Evolutionary conservation across 176 grass and related monocot species (phyloP).

Genomic region (Ampelocalamus luodianensis): DNA sequence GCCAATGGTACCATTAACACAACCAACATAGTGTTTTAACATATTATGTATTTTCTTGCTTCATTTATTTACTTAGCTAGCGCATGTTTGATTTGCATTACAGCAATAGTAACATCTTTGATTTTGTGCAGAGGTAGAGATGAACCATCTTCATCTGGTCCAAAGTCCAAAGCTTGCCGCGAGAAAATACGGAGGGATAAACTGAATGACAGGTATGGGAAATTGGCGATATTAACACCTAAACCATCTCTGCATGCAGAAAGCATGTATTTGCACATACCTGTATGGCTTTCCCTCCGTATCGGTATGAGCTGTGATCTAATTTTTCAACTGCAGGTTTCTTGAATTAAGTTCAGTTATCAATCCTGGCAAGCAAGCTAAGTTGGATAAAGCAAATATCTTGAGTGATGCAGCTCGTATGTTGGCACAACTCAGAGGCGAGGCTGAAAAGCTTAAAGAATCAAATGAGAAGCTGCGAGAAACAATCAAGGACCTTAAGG

Average conservation of each 20-base stretch:
- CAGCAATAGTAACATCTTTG: slow-evolving; percentile 3
- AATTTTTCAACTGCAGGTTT: slow-evolving; percentile 54
- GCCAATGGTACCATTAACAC: neutral
- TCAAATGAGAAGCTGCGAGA: slow-evolving; percentile 62
- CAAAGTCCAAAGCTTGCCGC: slow-evolving; percentile 76
- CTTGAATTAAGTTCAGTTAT: slow-evolving; percentile 66
- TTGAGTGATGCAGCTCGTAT: slow-evolving; percentile 60
- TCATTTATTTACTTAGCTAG: neutral
- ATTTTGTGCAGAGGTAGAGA: slow-evolving; percentile 54
- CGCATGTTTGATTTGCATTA: neutral
- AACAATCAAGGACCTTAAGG: slow-evolving; percentile 76
- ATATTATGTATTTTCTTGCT: neutral
- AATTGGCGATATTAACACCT: neutral
- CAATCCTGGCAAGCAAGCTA: slow-evolving; percentile 60
- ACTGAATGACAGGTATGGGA: slow-evolving; percentile 67
- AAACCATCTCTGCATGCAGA: neutral
- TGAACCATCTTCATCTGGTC: slow-evolving; percentile 51
- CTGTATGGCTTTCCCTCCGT: neutral
- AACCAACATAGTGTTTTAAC: neutral
- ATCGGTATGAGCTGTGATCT: slow-evolving; percentile 2
- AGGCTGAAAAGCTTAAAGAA: slow-evolving; percentile 67
- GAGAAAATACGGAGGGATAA: slow-evolving; percentile 80
- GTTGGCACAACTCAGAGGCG: slow-evolving; percentile 54
- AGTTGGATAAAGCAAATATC: slow-evolving; percentile 71
- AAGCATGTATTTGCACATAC: neutral